These are phyloP conservation scores for Clonostachys rosea DNA, from an alignment of 2,329 filamentous ascomycete genomes.

Conservation along the genomic window DNA sequence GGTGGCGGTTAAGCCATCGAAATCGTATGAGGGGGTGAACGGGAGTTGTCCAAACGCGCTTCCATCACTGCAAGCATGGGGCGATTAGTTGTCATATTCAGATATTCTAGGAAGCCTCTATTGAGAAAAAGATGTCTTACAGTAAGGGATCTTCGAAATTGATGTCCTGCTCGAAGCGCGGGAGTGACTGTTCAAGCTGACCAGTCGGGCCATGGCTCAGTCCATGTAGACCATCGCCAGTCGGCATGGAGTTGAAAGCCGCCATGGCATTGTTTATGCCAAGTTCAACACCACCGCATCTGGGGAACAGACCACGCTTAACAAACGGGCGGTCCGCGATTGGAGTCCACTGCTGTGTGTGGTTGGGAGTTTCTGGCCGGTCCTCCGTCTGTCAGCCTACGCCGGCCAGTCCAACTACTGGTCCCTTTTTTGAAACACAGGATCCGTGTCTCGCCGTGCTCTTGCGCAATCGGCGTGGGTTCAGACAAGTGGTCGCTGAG, in stretches of 20 bases:
- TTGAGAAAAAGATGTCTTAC: slow-evolving; percentile 29
- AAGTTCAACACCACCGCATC: too few relatives aligned
- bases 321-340: too few relatives aligned
- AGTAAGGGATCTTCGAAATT: slow-evolving; percentile 52
- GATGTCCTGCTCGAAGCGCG: slow-evolving; percentile 46
- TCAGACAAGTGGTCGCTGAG: too few relatives aligned
- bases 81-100: too few relatives aligned
- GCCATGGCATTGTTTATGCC: slow-evolving; percentile 47
- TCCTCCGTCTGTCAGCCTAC: too few relatives aligned
- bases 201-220: slow-evolving; percentile 29
- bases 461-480: too few relatives aligned
- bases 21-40: slow-evolving; percentile 56
- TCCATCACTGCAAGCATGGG: slow-evolving; percentile 18
- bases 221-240: slow-evolving; percentile 37
- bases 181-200: slow-evolving; percentile 31
- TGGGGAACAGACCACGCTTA: too few relatives aligned
- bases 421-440: too few relatives aligned
- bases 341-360: too few relatives aligned
- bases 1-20: slow-evolving; percentile 54
- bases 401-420: too few relatives aligned
- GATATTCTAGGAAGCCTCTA: not conserved
- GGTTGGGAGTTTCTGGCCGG: too few relatives aligned
- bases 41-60: slow-evolving; percentile 30
- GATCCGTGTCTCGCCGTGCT: too few relatives aligned
- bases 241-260: slow-evolving; percentile 52